Evolutionary conservation across 495 filamentous ascomycete species (phyloP).

Genomic region (Xylaria cubensis): DNA sequence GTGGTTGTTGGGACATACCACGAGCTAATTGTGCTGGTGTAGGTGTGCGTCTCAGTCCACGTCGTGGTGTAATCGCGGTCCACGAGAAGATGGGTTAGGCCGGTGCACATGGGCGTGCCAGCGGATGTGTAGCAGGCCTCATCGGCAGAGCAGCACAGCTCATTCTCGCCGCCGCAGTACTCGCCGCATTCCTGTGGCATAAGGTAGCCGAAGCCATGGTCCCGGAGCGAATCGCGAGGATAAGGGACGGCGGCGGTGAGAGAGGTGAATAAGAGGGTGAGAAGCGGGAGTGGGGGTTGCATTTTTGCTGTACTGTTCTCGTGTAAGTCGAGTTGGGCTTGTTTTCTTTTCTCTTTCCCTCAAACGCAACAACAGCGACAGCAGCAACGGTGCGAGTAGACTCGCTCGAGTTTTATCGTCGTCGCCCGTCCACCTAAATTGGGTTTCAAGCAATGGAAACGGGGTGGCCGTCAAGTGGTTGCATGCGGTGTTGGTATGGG

Average conservation of each 20-base stretch:
- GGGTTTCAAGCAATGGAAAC: neutral
- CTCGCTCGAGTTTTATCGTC: constrained; percentile 13
- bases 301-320: constrained; percentile 27
- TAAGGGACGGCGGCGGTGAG: constrained; percentile 51
- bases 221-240: constrained; percentile 45
- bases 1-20: constrained; percentile 46
- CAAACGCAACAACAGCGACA: constrained; percentile 8
- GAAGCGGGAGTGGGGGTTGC: constrained; percentile 26
- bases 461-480: constrained; percentile 20
- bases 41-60: constrained; percentile 71
- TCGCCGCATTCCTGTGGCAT: constrained; percentile 61
- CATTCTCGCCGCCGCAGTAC: constrained; percentile 69
- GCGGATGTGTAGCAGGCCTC: constrained; percentile 69
- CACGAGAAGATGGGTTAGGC: constrained; percentile 18
- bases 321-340: constrained; percentile 28
- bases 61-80: constrained; percentile 68
- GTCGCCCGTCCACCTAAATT: constrained; percentile 13
- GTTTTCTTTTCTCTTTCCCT: neutral
- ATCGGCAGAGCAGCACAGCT: constrained; percentile 70
- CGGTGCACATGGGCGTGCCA: constrained; percentile 48
- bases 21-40: constrained; percentile 69
- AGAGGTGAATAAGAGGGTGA: constrained; percentile 39
- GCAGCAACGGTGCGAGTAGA: constrained; percentile 20
- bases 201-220: constrained; percentile 49
- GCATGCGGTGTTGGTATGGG: constrained; percentile 12